Evolutionary conservation across 225 moss, liverwort and hornwort genomes (phyloP).

Genomic region (Marchantia polymorpha): DNA sequence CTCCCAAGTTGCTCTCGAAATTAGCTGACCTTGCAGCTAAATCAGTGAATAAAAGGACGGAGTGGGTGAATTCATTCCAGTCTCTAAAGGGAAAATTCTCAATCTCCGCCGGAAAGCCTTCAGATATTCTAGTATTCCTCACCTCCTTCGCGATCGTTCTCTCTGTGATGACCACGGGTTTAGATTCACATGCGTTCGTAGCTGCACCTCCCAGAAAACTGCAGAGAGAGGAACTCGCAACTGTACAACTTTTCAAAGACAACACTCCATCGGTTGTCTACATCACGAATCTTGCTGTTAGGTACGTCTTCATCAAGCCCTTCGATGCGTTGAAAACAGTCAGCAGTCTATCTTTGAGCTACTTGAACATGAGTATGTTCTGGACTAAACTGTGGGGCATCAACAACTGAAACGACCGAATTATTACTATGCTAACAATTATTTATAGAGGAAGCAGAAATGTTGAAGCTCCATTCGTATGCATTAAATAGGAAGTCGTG

Average conservation of each 20-base stretch:
- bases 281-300: constrained; percentile 96
- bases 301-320: constrained; percentile 37
- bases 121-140: constrained; percentile 50
- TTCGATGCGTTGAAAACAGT: neutral
- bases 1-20: constrained; percentile 5
- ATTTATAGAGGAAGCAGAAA: too few relatives aligned
- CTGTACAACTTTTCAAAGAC: constrained; percentile 87
- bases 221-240: constrained; percentile 95
- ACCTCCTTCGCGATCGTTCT: constrained; percentile 67
- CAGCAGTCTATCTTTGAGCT: neutral
- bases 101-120: constrained; percentile 38
- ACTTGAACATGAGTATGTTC: neutral
- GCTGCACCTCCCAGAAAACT: constrained; percentile 71
- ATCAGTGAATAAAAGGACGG: constrained; percentile 9
- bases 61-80: neutral
- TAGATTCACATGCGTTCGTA: constrained; percentile 61
- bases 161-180: constrained; percentile 52
- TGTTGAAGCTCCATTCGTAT: too few relatives aligned
- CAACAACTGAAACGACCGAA: too few relatives aligned
- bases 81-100: constrained; percentile 37
- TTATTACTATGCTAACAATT: too few relatives aligned
- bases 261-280: constrained; percentile 99
- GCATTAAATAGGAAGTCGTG: too few relatives aligned
- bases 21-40: neutral
- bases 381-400: neutral